phyloP scores from a whole-genome alignment of 2,329 filamentous ascomycete genomes.

The Aspergillus sp. region DNA sequence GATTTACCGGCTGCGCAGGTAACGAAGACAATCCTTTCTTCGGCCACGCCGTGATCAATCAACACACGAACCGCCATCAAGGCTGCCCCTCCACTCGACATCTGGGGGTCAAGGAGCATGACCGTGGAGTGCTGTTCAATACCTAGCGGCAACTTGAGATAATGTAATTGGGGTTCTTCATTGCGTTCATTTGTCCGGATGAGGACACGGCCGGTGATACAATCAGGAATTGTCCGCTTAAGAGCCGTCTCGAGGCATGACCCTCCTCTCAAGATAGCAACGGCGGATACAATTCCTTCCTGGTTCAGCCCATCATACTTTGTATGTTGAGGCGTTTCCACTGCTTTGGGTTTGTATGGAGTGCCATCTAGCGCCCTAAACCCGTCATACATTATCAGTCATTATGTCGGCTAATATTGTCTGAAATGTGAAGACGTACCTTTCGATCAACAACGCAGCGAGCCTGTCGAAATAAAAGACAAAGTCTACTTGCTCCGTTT shows the following conservation, averaged over 20 bases:
- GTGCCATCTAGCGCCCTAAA: slow-evolving; percentile 73
- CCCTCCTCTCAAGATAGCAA: slow-evolving; percentile 85
- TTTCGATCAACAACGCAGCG: slow-evolving; percentile 79
- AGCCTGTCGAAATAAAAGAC: slow-evolving; percentile 97
- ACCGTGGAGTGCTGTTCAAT: slow-evolving; percentile 77
- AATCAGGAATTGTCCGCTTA: slow-evolving; percentile 88
- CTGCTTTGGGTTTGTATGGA: slow-evolving; percentile 61
- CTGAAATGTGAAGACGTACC: slow-evolving; percentile 31
- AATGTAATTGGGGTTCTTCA: slow-evolving; percentile 91
- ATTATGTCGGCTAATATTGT: neutral
- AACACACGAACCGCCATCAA: slow-evolving; percentile 97
- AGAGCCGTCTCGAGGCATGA: slow-evolving; percentile 85
- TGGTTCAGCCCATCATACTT: slow-evolving; percentile 70
- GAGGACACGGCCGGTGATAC: slow-evolving; percentile 80
- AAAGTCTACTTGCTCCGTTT: slow-evolving; percentile 82
- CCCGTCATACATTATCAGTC: slow-evolving; percentile 6
- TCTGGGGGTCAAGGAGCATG: slow-evolving; percentile 86
- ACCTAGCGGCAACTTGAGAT: slow-evolving; percentile 73
- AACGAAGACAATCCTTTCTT: slow-evolving; percentile 84
- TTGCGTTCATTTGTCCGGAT: slow-evolving; percentile 86
- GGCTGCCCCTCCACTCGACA: slow-evolving; percentile 81
- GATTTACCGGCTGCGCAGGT: slow-evolving; percentile 86
- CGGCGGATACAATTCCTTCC: slow-evolving; percentile 75
- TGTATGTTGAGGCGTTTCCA: slow-evolving; percentile 70
- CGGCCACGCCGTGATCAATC: slow-evolving; percentile 84